A percentile compares a stretch with the other conserved stretches of the same genome.
These are phyloP conservation scores for Tetrahymena malaccensis DNA, from an alignment of 73 alveolate species.

Conservation along the genomic window DNA sequence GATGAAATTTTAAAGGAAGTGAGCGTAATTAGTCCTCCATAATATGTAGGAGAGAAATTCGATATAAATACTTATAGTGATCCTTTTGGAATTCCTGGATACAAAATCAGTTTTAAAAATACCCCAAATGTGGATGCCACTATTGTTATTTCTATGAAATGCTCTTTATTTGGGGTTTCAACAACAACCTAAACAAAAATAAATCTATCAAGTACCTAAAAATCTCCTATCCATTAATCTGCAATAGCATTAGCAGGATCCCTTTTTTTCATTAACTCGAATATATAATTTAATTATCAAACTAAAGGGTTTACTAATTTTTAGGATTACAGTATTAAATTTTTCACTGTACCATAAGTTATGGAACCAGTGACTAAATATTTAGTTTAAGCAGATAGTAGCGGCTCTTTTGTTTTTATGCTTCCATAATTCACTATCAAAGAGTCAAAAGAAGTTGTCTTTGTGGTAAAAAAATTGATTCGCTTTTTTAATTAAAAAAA, in stretches of 20 bases:
- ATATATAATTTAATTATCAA: no score
- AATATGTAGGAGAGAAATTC: not conserved
- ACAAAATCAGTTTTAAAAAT: no score
- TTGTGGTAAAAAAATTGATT: not conserved
- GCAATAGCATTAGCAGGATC: not conserved
- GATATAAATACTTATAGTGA: not conserved
- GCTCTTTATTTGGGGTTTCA: not conserved
- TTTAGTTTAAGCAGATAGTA: not conserved
- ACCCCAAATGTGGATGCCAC: not conserved
- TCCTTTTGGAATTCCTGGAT: not conserved
- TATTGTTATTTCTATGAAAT: not conserved
- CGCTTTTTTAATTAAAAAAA: no score
- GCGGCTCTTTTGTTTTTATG: not conserved
- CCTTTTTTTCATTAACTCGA: no score
- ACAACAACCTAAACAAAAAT: not conserved
- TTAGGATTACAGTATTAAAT: not conserved
- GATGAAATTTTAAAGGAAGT: not conserved
- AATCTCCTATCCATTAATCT: not conserved
- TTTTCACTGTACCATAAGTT: not conserved
- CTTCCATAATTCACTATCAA: not conserved
- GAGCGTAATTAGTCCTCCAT: not conserved
- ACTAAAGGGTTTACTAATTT: not conserved
- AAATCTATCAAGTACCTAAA: not conserved
- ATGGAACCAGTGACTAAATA: not conserved
- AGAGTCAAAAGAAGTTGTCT: not conserved